Evolutionary conservation across 2,329 filamentous ascomycete genomes (phyloP).

Genomic region (Xylaria sp.): DNA sequence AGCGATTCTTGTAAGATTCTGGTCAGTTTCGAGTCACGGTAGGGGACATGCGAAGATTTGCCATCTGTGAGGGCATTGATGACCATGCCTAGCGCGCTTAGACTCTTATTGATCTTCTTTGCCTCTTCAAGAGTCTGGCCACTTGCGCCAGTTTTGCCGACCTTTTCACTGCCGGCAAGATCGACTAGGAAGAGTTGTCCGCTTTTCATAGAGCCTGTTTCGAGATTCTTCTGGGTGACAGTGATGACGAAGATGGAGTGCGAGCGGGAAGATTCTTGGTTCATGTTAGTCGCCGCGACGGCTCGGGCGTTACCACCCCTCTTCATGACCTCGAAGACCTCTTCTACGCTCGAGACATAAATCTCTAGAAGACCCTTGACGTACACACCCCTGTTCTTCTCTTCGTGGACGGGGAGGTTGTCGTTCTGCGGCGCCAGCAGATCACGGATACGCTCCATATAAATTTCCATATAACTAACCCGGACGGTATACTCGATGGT

Average conservation of each 20-base stretch:
- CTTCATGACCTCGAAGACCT: conserved; percentile 97
- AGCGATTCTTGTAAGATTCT: conserved; percentile 96
- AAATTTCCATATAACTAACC: conserved; percentile 99
- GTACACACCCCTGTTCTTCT: conserved; percentile 95
- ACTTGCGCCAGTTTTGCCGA: conserved; percentile 97
- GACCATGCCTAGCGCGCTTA: conserved; percentile 98
- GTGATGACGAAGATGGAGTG: conserved; percentile 99
- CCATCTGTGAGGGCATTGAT: conserved; percentile 97
- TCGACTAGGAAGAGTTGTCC: conserved; percentile 97
- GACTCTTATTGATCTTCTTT: conserved; percentile 99
- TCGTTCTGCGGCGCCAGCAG: conserved; percentile 92
- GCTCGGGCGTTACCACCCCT: conserved; percentile 88
- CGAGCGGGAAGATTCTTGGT: conserved; percentile 96
- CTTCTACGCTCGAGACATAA: conserved; percentile 93
- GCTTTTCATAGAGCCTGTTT: conserved; percentile 94
- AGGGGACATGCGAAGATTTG: conserved; percentile 95
- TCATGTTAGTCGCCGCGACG: conserved; percentile 99
- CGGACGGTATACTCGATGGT: conserved; percentile 99
- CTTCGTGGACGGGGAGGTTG: conserved; percentile 97
- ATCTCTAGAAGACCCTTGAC: conserved; percentile 95
- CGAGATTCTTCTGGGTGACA: conserved; percentile 96
- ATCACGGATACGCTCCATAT: conserved; percentile 99
- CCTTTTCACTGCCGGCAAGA: conserved; percentile 97
- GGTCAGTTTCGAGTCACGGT: conserved; percentile 97
- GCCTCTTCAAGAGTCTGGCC: conserved; percentile 97